Evolutionary conservation across 768 basidiomycete species (phyloP), one percentile per base, ranked within the genome.

Genomic region (Clavaria fumosa): DNA sequence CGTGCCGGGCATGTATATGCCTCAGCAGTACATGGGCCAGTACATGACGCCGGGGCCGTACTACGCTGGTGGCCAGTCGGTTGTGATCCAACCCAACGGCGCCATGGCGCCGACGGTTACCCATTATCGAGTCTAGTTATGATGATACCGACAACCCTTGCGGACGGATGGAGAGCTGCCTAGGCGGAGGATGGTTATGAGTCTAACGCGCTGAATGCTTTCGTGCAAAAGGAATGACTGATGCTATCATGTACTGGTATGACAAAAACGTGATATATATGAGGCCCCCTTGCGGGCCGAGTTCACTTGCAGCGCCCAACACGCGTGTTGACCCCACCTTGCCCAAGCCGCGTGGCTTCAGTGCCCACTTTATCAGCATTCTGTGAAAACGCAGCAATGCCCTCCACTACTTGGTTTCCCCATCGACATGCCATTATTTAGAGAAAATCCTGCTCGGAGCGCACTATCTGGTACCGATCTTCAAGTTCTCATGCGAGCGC

Each of bases 1-100:
- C 48, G 57, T 63, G 43, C 46, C 54, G 61, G 78, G 83, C 45
- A 64, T 85, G 7, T 76, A 75, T 1, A 84, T 82, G 82, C 84
- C 77, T 48, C 72, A 72, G 33, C 74, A 84, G 60, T 60, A 34
- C 23, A 27, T 30, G 6, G 44, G 32, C 11, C 37, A 34, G 30
- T 40, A 38, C 21, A 31, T 31, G 22, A 33, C 42, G 24, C n/a
- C 12, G 34, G 27, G 23, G 15, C 45, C 12, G 44, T 51, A 41
- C 70, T 71, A n/a, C n/a, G n/a, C n/a, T n/a, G n/a, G n/a, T 36
- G 78, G 78, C 5, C 69, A 72, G 46, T 70, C 78, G 5, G 57
- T 79, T 44, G 58, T 83, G 32, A 73, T 84, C 43, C 78, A 79
- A 45, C 80, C 76, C 21, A 70, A 72, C 32, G 42, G 64, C 39